Evolutionary conservation across 805 yeast species (phyloP), one percentile per base, ranked within the genome.

Genomic region (Clavispora fructus): DNA sequence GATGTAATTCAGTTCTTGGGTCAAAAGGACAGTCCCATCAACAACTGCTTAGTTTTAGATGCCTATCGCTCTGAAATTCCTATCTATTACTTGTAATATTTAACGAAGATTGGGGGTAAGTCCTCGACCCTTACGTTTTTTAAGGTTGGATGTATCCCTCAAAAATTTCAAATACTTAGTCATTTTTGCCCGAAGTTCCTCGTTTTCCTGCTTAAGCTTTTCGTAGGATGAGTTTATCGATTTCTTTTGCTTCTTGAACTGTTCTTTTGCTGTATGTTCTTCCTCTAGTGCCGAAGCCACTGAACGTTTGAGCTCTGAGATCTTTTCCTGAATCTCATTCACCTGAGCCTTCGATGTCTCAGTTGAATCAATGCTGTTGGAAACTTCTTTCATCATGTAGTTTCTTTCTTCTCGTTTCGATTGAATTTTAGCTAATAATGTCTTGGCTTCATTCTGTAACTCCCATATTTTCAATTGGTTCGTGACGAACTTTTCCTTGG

Each of bases 1-100:
- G 97, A 91, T 61, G 84, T 89, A 12, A 85, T 94, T 40, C 94
- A 94, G 66, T 80, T 76, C 45, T 64, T 92, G 43, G 85, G 94
- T 38, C 78, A 79, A 54, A 80, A 83, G 54, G 90, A 87, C 55
- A 74, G 82, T 37, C 96, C 97, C 3, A 73, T 91, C 33, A 91
- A 89, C 61, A 94, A 94, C 61, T 73, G 87, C 43, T 73, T 87
- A 52, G 67, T 92, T 1, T 73, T 91, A 33, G 96, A 94, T 67
- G 90, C 92, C 10, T 64, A 73, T 14, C 72, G 74, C 16, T 74
- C 82, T 39, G 83, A 82, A 49, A 87, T 89, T 80, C 96, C 96
- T 23, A 80, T 94, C 17, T 90, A 81, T 44, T 54, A 52, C 25
- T 47, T 54, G 45, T 40, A 42, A 41, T 25, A 26, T 27, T n/a